Conservation (phyloP, 805 yeast species). For the Candida sakaeoensis region DNA sequence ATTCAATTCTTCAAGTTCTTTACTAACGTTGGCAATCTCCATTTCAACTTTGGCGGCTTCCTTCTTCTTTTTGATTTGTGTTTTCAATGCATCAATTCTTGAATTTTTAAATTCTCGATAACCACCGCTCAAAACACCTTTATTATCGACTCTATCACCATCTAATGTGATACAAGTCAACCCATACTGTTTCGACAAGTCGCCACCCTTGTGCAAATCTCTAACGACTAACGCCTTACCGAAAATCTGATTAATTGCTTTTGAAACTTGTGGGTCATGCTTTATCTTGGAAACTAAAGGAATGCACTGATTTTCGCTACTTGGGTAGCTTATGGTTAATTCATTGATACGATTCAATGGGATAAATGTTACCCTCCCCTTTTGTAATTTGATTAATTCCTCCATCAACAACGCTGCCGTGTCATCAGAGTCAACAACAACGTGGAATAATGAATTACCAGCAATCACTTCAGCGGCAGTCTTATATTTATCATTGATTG, state of each 20-base stretch:
- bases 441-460: conserved; percentile 79
- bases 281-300: conserved; percentile 77
- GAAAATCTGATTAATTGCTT: conserved; percentile 76
- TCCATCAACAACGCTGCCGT: conserved; percentile 80
- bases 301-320: conserved; percentile 57
- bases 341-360: conserved; percentile 71
- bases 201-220: conserved; percentile 64
- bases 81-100: conserved; percentile 65
- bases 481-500: conserved; percentile 76
- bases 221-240: conserved; percentile 77
- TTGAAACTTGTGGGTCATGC: conserved; percentile 49
- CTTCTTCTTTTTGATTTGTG: conserved; percentile 48
- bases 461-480: conserved; percentile 88
- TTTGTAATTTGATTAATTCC: conserved; percentile 61
- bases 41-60: conserved; percentile 38
- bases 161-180: conserved; percentile 82
- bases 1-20: conserved; percentile 43
- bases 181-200: conserved; percentile 55
- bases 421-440: conserved; percentile 83
- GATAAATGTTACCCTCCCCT: conserved; percentile 88
- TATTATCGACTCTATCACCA: conserved; percentile 84
- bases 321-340: conserved; percentile 50
- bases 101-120: conserved; percentile 65
- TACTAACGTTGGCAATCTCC: conserved; percentile 36
- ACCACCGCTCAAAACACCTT: conserved; percentile 88